Base-by-base conservation (phyloP, 2,329 filamentous ascomycete genomes). In the Pseudohalonectria lignicola region DNA sequence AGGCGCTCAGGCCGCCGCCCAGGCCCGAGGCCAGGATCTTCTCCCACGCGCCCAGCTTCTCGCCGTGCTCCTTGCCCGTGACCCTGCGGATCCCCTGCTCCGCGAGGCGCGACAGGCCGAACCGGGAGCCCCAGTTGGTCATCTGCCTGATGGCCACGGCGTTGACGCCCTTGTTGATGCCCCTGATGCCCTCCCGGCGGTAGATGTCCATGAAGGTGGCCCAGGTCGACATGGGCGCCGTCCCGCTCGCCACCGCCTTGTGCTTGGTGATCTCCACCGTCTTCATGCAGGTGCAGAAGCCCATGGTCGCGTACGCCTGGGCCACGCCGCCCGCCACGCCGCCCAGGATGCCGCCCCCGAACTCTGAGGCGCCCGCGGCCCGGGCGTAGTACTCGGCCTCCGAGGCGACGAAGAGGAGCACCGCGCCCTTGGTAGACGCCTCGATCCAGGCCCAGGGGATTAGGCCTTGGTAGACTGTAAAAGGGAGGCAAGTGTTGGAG, bases 221-320 rank as follows among this genome's bases (percentile, higher is more conserved):
- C 62, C 94, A 93, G 49, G 92, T 96, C 54, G 86, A 79, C n/a
- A 79, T 84, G 18, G 86, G 85, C 68, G 86, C 86, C 49, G 81
- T 77, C 51, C 92, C 92, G 31, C 78, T 49, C 25, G 86, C 81
- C 12, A 86, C 87, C 56, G 92, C 71, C 76, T 96, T 96, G 74
- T 92, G 83, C 69, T 95, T 93, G 57, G 92, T 98, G 66, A 98
- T 98, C 66, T 98, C 92, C 49, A 96, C 92, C 47, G 92, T 98
- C 80, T 98, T 98, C 92, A 98, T 98, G 77, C 92, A 98, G 45
- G 92, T 98, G 69, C 92, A 98, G 79, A 98, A 98, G 51, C 92
- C 92, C 90, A 98, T 98, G 61, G 92, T 98, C 49, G 92, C 92
- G 62, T 98, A 98, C 43, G 92, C 92, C 69, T 98, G 92, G 34